Conservation (phyloP, 2,329 filamentous ascomycete species). For the Periconia macrospinosa region DNA sequence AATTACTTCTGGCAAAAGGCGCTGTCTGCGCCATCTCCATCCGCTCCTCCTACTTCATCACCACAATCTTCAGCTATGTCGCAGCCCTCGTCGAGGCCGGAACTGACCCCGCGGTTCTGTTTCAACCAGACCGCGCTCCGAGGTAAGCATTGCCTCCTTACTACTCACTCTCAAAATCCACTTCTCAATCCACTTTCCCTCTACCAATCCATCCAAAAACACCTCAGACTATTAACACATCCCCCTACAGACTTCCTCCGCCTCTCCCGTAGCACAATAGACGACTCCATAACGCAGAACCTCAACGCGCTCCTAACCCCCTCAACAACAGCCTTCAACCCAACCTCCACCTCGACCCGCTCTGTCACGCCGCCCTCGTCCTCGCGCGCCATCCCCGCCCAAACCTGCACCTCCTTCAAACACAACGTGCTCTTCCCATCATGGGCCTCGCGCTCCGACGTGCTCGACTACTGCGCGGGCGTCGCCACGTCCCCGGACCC, state of each 20-base stretch:
- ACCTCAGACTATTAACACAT: conserved; percentile 40
- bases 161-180: neutral
- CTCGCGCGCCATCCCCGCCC: conserved; percentile 58
- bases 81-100: conserved; percentile 43
- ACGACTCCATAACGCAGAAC: conserved; percentile 92
- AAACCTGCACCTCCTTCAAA: conserved; percentile 72
- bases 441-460: conserved; percentile 81
- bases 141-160: conserved; percentile 37
- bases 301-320: conserved; percentile 87
- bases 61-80: conserved; percentile 39
- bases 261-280: conserved; percentile 78
- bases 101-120: conserved; percentile 53
- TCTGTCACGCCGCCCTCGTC: conserved; percentile 52
- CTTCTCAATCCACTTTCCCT: no score
- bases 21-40: conserved; percentile 10
- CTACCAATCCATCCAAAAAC: neutral
- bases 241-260: conserved; percentile 77
- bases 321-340: conserved; percentile 70
- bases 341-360: conserved; percentile 71
- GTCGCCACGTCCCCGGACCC: conserved; percentile 88
- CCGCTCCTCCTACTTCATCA: conserved; percentile 10
- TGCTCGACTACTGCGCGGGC: conserved; percentile 84
- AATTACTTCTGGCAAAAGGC: conserved; percentile 33
- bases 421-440: conserved; percentile 79
- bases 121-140: conserved; percentile 55